Evolutionary conservation across 495 filamentous ascomycete genomes (phyloP).

Genomic region (Xylaria acuta): DNA sequence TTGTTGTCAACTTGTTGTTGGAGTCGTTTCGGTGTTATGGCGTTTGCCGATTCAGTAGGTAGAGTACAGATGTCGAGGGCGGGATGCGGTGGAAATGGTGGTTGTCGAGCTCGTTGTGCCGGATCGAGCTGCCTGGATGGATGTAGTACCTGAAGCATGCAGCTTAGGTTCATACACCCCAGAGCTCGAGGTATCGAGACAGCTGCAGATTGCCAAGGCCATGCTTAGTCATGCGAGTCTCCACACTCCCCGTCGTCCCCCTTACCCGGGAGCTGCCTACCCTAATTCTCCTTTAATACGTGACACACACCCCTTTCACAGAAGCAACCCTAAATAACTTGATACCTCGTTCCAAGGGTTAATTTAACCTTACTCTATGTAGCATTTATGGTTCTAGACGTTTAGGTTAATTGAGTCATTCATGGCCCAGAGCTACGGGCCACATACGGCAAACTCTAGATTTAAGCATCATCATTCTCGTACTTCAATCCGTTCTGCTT

Average conservation of each 20-base stretch:
- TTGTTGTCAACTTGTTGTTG: conserved; percentile 23
- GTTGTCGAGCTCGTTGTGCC: conserved; percentile 20
- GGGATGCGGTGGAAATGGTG: background rate
- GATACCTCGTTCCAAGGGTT: no score
- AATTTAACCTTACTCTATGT: background rate
- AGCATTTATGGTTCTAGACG: background rate
- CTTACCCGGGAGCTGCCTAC: conserved; percentile 4
- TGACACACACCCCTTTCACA: background rate
- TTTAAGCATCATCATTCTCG: conserved; percentile 57
- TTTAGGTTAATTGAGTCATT: background rate
- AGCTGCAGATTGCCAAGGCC: conserved; percentile 17
- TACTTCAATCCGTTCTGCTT: conserved; percentile 73
- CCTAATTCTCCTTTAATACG: background rate
- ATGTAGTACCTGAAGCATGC: background rate
- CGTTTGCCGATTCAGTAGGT: background rate
- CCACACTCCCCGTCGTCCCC: background rate
- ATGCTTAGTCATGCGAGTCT: conserved; percentile 7
- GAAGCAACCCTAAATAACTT: background rate
- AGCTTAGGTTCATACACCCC: background rate
- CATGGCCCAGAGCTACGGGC: background rate
- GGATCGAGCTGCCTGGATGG: conserved; percentile 9
- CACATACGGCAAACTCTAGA: background rate
- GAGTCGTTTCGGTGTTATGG: background rate
- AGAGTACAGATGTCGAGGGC: background rate
- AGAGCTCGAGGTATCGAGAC: background rate